Conservation (phyloP, 2,329 filamentous ascomycete genomes). For the Penicillium sp. region DNA sequence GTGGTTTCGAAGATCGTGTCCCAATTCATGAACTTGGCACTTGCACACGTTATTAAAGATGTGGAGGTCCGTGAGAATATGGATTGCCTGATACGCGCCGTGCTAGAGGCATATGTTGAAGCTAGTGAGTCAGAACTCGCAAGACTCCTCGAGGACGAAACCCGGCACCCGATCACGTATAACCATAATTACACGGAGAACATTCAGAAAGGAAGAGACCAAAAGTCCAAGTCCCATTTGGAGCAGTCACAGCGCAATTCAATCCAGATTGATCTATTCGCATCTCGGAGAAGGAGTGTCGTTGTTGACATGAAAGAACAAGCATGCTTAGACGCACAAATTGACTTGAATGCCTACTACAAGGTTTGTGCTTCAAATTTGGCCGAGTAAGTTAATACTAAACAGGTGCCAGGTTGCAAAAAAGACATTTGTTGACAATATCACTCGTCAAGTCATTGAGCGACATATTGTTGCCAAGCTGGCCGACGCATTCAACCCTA, state of each 20-base stretch:
- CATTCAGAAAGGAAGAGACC: not conserved
- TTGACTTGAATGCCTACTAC: conserved; percentile 26
- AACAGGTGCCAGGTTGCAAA: conserved; percentile 19
- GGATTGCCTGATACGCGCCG: not conserved
- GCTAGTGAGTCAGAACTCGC: conserved; percentile 11
- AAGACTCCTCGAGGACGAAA: conserved; percentile 18
- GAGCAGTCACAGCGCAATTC: not conserved
- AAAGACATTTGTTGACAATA: conserved; percentile 31
- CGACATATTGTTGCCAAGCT: conserved; percentile 20
- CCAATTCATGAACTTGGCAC: not conserved
- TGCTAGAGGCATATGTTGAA: conserved; percentile 11
- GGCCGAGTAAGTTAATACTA: not conserved
- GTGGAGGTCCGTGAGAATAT: not conserved
- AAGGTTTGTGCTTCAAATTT: conserved; percentile 18
- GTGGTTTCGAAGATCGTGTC: not conserved
- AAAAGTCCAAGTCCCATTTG: not conserved
- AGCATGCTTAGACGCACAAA: conserved; percentile 24
- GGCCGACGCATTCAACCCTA: not conserved
- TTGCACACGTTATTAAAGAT: not conserved
- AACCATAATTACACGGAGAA: conserved; percentile 31
- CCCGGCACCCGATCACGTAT: conserved; percentile 29
- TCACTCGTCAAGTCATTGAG: conserved; percentile 29
- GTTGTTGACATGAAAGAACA: conserved; percentile 22
- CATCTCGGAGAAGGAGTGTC: conserved; percentile 12
- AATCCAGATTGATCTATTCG: not conserved